Percentiles rank a stretch among this genome's conserved stretches.
phyloP scores from a whole-genome alignment of 495 filamentous ascomycete species.

The Annulohypoxylon maeteangense region DNA sequence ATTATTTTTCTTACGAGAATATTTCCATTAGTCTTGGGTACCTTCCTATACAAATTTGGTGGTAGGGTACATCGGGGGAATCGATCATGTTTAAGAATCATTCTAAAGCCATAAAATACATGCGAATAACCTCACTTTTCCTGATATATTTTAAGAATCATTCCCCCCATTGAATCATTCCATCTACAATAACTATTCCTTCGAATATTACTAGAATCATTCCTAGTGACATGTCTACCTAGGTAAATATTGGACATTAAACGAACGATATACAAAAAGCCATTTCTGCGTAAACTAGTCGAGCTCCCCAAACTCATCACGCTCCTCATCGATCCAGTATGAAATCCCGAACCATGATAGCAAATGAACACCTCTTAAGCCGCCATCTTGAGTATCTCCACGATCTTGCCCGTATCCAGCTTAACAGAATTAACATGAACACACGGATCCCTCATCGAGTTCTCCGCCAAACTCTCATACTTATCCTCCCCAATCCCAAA shows the following conservation, averaged over 20 bases:
- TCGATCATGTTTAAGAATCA: no score
- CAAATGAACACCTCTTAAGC: not conserved
- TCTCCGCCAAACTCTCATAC: conserved; percentile 48
- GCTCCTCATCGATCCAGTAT: not conserved
- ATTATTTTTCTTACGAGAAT: no score
- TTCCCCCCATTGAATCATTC: no score
- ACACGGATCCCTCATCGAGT: conserved; percentile 51
- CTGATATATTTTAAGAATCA: no score
- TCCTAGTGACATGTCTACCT: no score
- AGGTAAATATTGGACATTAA: not conserved
- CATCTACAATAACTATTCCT: no score
- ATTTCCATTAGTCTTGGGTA: no score
- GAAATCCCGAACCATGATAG: not conserved
- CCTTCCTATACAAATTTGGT: no score
- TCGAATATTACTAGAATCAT: no score
- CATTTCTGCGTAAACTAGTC: not conserved
- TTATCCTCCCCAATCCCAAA: conserved; percentile 52
- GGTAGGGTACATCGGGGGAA: no score
- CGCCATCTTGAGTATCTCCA: conserved; percentile 52
- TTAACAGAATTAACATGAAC: conserved; percentile 51
- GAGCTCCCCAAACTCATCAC: not conserved
- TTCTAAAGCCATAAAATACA: no score
- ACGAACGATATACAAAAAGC: not conserved
- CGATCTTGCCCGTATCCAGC: conserved; percentile 46
- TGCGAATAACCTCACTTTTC: no score